Percentiles rank a stretch among this genome's conserved stretches.
phyloP scores from a whole-genome alignment of 306 rosid species.

The Canavalia ensiformis region DNA sequence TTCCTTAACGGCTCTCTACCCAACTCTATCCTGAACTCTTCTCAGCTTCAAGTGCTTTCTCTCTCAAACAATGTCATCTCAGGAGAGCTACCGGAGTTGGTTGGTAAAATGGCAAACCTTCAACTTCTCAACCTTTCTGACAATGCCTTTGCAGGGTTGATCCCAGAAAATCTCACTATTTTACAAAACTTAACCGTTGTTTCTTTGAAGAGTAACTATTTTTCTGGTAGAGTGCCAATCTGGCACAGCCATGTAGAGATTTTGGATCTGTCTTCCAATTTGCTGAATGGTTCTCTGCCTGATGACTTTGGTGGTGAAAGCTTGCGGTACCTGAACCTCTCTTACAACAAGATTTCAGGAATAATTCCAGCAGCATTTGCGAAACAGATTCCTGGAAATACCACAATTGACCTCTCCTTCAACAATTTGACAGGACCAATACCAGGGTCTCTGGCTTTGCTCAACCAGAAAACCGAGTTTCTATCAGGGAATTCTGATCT shows the following conservation, averaged over 20 bases:
- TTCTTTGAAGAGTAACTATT: conserved; percentile 76
- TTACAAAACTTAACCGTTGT: conserved; percentile 68
- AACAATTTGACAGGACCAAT: conserved; percentile 80
- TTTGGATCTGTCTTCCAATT: conserved; percentile 89
- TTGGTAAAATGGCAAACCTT: conserved; percentile 65
- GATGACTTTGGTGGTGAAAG: conserved; percentile 61
- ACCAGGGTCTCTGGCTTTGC: conserved; percentile 66
- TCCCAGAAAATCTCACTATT: conserved; percentile 66
- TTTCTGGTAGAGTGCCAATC: conserved; percentile 69
- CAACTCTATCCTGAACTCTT: conserved; percentile 73
- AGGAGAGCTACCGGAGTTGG: conserved; percentile 67
- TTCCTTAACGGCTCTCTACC: conserved; percentile 88
- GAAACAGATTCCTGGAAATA: conserved; percentile 52
- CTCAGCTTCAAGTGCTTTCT: conserved; percentile 75
- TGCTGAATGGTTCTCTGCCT: conserved; percentile 84
- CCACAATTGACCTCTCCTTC: conserved; percentile 86
- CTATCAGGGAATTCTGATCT: conserved; percentile 77
- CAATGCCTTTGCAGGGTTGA: conserved; percentile 79
- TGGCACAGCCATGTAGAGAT: conserved; percentile 61
- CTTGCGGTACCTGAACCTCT: conserved; percentile 75
- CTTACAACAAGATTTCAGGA: conserved; percentile 85
- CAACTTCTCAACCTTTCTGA: conserved; percentile 82
- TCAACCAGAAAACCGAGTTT: conserved; percentile 63
- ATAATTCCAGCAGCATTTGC: conserved; percentile 69
- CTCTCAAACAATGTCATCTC: conserved; percentile 83